phyloP scores from a whole-genome alignment of 1,284 basidiomycete species.

The Phaffia rhodozyma region DNA sequence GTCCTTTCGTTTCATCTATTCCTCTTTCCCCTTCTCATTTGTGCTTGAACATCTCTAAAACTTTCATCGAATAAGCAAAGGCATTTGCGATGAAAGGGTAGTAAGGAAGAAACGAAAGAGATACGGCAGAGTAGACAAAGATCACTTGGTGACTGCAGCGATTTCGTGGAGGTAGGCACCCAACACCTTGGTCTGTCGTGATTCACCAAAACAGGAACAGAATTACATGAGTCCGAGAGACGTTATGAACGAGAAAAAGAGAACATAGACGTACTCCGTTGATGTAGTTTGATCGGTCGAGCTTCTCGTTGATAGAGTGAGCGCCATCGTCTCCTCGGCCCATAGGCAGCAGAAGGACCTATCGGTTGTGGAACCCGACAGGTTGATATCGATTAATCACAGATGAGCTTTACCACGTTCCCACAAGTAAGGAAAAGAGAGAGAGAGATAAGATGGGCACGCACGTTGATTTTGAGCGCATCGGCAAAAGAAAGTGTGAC shows the following conservation, averaged over 20 bases:
- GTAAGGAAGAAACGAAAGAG: neutral
- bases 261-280: constrained; percentile 52
- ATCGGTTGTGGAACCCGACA: constrained; percentile 40
- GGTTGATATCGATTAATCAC: neutral
- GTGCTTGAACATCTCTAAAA: too few species aligned
- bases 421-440: constrained; percentile 35
- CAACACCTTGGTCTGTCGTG: constrained; percentile 53
- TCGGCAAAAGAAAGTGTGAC: constrained; percentile 94
- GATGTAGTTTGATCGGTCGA: constrained; percentile 87
- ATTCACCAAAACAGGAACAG: constrained; percentile 11
- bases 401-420: constrained; percentile 18
- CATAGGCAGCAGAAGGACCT: constrained; percentile 76
- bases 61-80: too few species aligned
- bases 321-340: constrained; percentile 88
- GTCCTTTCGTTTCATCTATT: too few species aligned
- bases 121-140: neutral
- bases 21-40: too few species aligned
- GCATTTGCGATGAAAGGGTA: too few species aligned
- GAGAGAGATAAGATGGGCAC: too few species aligned
- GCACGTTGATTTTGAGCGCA: constrained; percentile 47
- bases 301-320: constrained; percentile 90
- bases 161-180: constrained; percentile 76
- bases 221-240: neutral
- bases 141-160: constrained; percentile 32
- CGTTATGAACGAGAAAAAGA: neutral